Evolutionary conservation across 345 rosid genomes (phyloP), one percentile per base, ranked within the genome.

Genomic region (Eucalyptus leucophloia): DNA sequence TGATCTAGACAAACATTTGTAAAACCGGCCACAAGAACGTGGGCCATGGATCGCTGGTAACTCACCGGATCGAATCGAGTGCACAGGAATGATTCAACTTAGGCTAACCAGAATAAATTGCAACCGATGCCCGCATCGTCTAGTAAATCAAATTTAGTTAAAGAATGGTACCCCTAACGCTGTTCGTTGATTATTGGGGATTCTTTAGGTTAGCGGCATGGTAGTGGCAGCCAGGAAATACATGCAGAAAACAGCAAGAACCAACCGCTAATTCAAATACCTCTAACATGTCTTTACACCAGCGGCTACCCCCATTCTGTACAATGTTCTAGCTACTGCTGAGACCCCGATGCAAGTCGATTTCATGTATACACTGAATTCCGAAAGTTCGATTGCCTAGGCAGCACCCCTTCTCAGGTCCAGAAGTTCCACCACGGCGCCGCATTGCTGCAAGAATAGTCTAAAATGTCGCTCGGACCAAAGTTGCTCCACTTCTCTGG

Each of bases 401-500:
- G 30, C 16, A 7, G 47, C 67, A 53, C 85, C 85, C 30, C 47
- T 90, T 83, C 58, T 93, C 92, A 95, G 81, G 91, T 89, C 94
- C 97, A 94, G 90, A 93, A 94, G 86, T 93, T 94, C 87, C 92
- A 91, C 96, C 96, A 93, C 28, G 81, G 85, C 32, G 88, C 88
- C 16, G 92, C 90, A 53, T 88, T 91, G 91, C 90, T 91, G 89
- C 91, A 90, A 69, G 94, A 86, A 56, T 92, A 93, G 89, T 95
- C 96, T 87, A 93, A 93, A 65, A 92, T 67, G 49, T 90, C 89
- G 86, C 88, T 91, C 89, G 95, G 92, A 62, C 50, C 89, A 62
- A 93, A 92, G 34, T 92, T 91, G 47, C 89, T 91, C 93, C 94
- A 93, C 62, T 91, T 93, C 80, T 92, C 95, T n/a, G 93, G 87